Evolutionary conservation across 495 filamentous ascomycete species (phyloP).

Genomic region (Daldinia childiae): DNA sequence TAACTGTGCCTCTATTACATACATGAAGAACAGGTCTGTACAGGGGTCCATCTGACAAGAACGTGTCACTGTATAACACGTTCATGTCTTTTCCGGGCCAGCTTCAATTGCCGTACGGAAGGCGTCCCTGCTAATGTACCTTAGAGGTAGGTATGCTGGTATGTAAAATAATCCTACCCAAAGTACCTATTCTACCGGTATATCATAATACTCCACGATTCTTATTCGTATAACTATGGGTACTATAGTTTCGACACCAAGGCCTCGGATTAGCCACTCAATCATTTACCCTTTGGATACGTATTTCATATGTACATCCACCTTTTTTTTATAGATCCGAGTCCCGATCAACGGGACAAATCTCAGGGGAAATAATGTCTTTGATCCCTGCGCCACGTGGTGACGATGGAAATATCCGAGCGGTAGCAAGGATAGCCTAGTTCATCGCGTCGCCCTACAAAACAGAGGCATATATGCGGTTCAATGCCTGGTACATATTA

Average conservation of each 20-base stretch:
- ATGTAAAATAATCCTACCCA: too few relatives aligned
- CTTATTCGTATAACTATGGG: too few relatives aligned
- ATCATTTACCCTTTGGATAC: not conserved
- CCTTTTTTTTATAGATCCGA: constrained; percentile 1
- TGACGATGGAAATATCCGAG: not conserved
- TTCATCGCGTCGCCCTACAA: not conserved
- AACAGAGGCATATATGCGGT: not conserved
- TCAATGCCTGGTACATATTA: not conserved
- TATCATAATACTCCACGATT: too few relatives aligned
- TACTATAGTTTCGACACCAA: not conserved
- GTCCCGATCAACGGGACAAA: not conserved
- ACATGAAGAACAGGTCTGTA: not conserved
- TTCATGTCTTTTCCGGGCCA: not conserved
- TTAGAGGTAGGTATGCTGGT: too few relatives aligned
- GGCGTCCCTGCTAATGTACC: too few relatives aligned
- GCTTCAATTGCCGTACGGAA: too few relatives aligned
- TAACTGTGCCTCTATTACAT: not conserved
- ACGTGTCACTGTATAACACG: not conserved
- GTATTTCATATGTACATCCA: not conserved
- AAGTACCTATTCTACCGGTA: too few relatives aligned
- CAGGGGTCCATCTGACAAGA: not conserved
- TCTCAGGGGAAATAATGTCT: not conserved
- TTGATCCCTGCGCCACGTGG: constrained; percentile 3
- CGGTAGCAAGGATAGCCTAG: not conserved
- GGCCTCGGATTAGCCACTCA: not conserved